Conservation (phyloP, 164 flowering plant genomes). For the Piper longum region DNA sequence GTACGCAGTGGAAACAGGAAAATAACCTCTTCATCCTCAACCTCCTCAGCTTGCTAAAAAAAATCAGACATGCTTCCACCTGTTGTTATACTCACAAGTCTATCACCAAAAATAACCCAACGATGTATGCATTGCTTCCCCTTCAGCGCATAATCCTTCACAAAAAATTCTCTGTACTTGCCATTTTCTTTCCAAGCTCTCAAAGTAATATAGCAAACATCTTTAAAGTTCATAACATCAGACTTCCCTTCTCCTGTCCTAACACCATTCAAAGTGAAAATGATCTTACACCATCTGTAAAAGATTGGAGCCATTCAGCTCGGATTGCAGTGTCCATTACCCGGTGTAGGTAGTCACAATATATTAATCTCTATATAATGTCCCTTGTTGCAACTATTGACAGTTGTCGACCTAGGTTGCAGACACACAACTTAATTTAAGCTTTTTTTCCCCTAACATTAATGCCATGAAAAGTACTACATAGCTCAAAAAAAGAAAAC, state of each 20-base stretch:
- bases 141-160: conserved; percentile 92
- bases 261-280: conserved; percentile 91
- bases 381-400: too few relatives aligned
- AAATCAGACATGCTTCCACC: conserved; percentile 81
- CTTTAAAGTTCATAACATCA: conserved; percentile 78
- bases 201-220: conserved; percentile 89
- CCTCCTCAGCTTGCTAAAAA: conserved; percentile 99
- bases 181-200: conserved; percentile 92
- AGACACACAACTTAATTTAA: too few relatives aligned
- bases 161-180: conserved; percentile 69
- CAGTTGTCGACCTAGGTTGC: too few relatives aligned
- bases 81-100: conserved; percentile 67
- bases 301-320: conserved; percentile 89
- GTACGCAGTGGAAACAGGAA: too few relatives aligned
- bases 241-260: conserved; percentile 92
- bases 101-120: conserved; percentile 88
- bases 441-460: not conserved
- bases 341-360: conserved; percentile 18
- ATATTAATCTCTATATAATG: too few relatives aligned
- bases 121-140: conserved; percentile 90
- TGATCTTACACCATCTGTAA: conserved; percentile 54
- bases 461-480: too few relatives aligned
- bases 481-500: too few relatives aligned
- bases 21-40: conserved; percentile 92
- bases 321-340: conserved; percentile 54